These are phyloP conservation scores for Entomortierella lignicola DNA, from an alignment of 192 early-diverging fungal genomes.

Conservation along the genomic window DNA sequence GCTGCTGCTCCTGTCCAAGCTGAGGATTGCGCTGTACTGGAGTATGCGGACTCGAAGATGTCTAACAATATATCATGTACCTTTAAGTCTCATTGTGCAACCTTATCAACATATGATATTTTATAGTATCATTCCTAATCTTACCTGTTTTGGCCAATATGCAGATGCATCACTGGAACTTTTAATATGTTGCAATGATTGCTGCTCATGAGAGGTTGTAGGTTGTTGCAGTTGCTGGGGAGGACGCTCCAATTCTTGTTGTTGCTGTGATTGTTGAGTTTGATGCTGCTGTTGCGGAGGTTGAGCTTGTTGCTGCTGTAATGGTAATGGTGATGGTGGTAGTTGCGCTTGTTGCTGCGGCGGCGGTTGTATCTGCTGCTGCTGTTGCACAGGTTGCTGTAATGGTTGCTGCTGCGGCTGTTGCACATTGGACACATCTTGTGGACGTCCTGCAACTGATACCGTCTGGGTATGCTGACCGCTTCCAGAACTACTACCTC, in stretches of 20 bases:
- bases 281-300: no score
- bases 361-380: not conserved
- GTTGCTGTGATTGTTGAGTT: no score
- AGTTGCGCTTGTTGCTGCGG: conserved; percentile 10
- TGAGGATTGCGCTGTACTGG: conserved; percentile 9
- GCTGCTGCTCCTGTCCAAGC: conserved; percentile 11
- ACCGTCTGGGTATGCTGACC: not conserved
- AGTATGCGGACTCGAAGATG: conserved; percentile 5
- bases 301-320: not conserved
- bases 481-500: not conserved
- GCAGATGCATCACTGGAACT: not conserved
- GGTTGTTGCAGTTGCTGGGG: no score
- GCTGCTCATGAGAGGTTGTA: no score
- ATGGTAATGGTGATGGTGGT: not conserved
- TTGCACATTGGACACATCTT: conserved; percentile 1
- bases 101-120: no score
- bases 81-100: no score
- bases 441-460: conserved; percentile 6
- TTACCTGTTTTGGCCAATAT: conserved; percentile 26
- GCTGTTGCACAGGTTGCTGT: conserved; percentile 5
- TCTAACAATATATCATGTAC: not conserved
- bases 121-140: no score
- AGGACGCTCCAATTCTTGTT: no score
- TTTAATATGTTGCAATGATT: no score
- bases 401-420: not conserved